Evolutionary conservation across 176 grass and related monocot genomes (phyloP), one percentile per base, ranked within the genome.

Genomic region (Pharus latifolius): DNA sequence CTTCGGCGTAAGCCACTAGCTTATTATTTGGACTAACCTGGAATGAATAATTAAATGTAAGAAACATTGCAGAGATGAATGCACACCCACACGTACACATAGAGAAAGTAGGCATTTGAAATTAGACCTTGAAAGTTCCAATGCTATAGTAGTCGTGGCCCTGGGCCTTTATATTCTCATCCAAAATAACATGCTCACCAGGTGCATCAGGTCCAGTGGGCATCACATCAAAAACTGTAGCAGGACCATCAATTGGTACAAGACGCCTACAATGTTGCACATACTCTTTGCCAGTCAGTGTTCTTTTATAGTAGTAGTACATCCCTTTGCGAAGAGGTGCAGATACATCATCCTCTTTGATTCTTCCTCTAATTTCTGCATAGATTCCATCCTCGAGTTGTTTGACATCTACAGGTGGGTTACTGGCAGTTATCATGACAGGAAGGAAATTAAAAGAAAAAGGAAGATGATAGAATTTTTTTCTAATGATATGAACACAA

Each of bases 21-120:
- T 90, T 92, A 42, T 81, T 84, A 76, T 92, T 82, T 42, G 88
- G 89, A 77, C 83, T 96, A 80, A 78, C 89, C 92, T 96, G 83
- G 67, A 86, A 73, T 18, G 40, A 65, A 16, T 28, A 44, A 14
- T 30, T 22, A 7, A 24, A 47, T 51, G 50, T 13, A 58, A 67
- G 48, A 63, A 49, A 82, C 12, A 42, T 24, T 40, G 7, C 49
- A 22, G 41, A 67, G 73, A 63, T 56, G 53, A 43, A 12, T 16
- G 35, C 2, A 50, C 17, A 56, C 25, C 63, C 29, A 40, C 16
- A 16, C 14, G 59, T 7, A 55, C 27, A 33, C 7, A 85, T 38
- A 29, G 50, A 56, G 15, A 1, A 37, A 23, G 25, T 0, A 65
- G 7, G 10, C n/a, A n/a, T n/a, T 27, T 1, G 3, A 70, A 68